Base-by-base conservation (phyloP, 768 basidiomycete species). In the Ramaria rubella region DNA sequence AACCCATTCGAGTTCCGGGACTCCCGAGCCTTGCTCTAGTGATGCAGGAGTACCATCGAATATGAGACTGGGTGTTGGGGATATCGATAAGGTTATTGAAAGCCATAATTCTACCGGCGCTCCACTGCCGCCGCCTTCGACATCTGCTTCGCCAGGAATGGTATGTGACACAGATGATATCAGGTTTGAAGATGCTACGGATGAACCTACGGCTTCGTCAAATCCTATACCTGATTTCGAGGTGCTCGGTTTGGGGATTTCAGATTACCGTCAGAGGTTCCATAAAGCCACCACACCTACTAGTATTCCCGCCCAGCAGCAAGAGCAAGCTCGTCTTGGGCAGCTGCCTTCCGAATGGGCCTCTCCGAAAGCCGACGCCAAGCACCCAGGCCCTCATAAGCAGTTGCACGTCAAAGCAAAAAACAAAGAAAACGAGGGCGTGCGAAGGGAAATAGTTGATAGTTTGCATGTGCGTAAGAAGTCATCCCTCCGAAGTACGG, bases 401-500 rank as follows among this genome's bases (percentile, higher is more conserved):
- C 11, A 21, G 23, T 42, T 21, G 7, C 40, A 4, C 6, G 40
- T 21, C 9, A 17, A 14, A 42, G n/a, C 8, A 12, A 24, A 30
- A 15, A 24, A 48, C 46, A 48, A 74, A 73, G 46, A 48, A n/a
- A 48, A 48, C 24, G 21, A 17, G 24, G 24, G n/a, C 24, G 15
- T 48, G 9, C 23, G 24, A 15, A 48, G 27, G 12, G 46, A 14
- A 4, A n/a, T 12, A 17, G 24, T 27, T 7, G 23, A 30, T 19
- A 2, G 23, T 9, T 19, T 8, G 9, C 11, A 17, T 48, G 24
- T 30, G 7, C 24, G 46, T 24, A 23, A 48, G 62, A 80, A 75
- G 57, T 75, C 80, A 23, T 83, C 81, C 27, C 40, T 79, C 45
- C 72, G 45, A 77, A 70, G 62, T 68, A 55, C 61, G 56, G 60